phyloP scores from a whole-genome alignment of 192 early-diverging fungal species.

The Umbelopsis ramanniana region DNA sequence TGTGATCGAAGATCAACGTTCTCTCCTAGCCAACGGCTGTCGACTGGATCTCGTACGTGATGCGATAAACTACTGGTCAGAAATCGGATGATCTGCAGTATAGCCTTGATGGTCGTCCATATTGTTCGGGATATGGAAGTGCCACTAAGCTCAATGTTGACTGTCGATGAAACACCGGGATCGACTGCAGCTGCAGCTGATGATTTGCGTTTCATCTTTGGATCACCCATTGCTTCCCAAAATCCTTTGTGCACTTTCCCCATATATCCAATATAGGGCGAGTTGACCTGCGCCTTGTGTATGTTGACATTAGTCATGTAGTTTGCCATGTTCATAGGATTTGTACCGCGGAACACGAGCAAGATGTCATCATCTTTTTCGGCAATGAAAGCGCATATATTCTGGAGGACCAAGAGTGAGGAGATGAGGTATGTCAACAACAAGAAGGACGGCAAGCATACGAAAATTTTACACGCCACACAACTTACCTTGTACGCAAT shows the following conservation, averaged over 20 bases:
- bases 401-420: constrained; percentile 29
- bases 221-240: constrained; percentile 54
- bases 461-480: not conserved
- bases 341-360: constrained; percentile 58
- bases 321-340: constrained; percentile 61
- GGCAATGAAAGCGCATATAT: constrained; percentile 54
- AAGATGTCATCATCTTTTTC: constrained; percentile 60
- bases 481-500: constrained; percentile 55
- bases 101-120: constrained; percentile 45
- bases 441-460: too few species aligned
- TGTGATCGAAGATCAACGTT: constrained; percentile 38
- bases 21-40: constrained; percentile 50
- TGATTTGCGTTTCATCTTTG: constrained; percentile 28
- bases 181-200: constrained; percentile 3
- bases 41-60: constrained; percentile 56
- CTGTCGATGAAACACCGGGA: not conserved
- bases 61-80: constrained; percentile 44
- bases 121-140: constrained; percentile 52
- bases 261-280: constrained; percentile 31
- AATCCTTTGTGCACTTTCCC: constrained; percentile 59
- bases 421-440: too few species aligned
- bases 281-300: constrained; percentile 23
- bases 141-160: constrained; percentile 50
- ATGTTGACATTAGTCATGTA: constrained; percentile 55
- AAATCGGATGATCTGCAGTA: constrained; percentile 43